These are phyloP conservation scores for Trypanosoma vivax DNA, from an alignment of 208 protist species.

Conservation along the genomic window DNA sequence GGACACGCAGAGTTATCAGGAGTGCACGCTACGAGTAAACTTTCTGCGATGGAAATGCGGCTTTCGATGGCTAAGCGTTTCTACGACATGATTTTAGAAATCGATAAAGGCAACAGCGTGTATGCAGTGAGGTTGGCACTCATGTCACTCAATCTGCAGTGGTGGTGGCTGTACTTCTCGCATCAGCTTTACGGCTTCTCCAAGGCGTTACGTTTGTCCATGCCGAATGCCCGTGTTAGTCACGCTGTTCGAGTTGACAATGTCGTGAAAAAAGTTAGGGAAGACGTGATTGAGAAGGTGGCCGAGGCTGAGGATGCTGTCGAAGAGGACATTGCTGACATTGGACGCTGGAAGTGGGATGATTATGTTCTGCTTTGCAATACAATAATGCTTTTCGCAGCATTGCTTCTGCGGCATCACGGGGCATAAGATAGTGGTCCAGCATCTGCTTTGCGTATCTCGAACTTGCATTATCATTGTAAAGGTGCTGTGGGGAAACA, in stretches of 20 bases:
- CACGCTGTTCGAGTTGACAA: not conserved
- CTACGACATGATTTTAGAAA: slow-evolving; percentile 25
- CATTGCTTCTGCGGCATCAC: slow-evolving; percentile 48
- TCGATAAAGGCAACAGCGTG: not conserved
- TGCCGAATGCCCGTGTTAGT: slow-evolving; percentile 6
- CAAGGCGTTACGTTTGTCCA: slow-evolving; percentile 2
- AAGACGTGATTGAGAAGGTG: slow-evolving; percentile 22
- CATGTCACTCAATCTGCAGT: slow-evolving; percentile 27
- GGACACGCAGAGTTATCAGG: not conserved
- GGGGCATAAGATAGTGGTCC: slow-evolving; percentile 8
- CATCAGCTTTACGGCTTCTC: slow-evolving; percentile 15
- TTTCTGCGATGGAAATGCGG: slow-evolving; percentile 10
- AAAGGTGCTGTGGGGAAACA: not conserved
- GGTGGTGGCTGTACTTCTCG: slow-evolving; percentile 33
- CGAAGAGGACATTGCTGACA: not conserved
- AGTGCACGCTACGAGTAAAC: not conserved
- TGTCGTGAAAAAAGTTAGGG: slow-evolving; percentile 1
- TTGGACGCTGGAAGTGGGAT: slow-evolving; percentile 6
- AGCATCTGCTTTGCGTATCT: not conserved
- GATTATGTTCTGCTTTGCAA: slow-evolving; percentile 10
- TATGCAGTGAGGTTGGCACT: slow-evolving; percentile 24
- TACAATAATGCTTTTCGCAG: slow-evolving; percentile 22
- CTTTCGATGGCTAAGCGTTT: slow-evolving; percentile 41
- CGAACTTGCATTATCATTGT: not conserved
- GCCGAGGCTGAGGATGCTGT: not conserved